Evolutionary conservation across 2,329 filamentous ascomycete species (phyloP), one percentile per base, ranked within the genome.

Genomic region (Achaetomium macrosporum): DNA sequence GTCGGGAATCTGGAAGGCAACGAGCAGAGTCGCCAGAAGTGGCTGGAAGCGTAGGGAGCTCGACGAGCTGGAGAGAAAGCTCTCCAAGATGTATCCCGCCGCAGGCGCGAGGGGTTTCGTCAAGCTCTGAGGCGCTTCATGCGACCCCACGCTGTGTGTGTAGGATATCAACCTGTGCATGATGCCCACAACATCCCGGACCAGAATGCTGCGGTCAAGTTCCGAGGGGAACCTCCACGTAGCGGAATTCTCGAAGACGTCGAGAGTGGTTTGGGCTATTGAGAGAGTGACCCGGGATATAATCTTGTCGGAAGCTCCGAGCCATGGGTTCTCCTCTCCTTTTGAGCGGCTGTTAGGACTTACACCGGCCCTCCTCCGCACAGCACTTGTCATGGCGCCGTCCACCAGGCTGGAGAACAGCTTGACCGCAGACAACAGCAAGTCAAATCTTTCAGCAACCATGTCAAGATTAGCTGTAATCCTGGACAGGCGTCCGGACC

Each of bases 381-480:
- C 81, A 7, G 84, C 79, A 50, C 87, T 85, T 15, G 72, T 74
- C 62, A 88, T 81, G 7, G 87, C 83, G 63, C 91, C 90, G 25
- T 90, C 82, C 8, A 96, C 76, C 29, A 96, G 74, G 44, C 81
- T 76, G 4, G 84, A 81, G 64, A 93, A 95, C 2, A 97, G 74
- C 35, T 78, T 79, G 40, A 91, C 76, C 49, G 87, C 87, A 16
- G 84, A 84, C 13, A 84, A 73, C 29, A 97, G 75, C 63, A 99
- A 87, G 8, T 86, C 81, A 61, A 90, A 95, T 49, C 85, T 81
- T 47, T 87, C 87, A 5, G 80, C 78, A 2, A 87, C 82, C 52
- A 95, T 79, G 64, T 99, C 93, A 3, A 90, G 81, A 20, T 83
- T 85, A n/a, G 88, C 88, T 2, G 95, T 81, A 47, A 97, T 84